Evolutionary conservation across 208 protist species (phyloP), one percentile per base, ranked within the genome.

Genomic region (Wallacemonas sp.): DNA sequence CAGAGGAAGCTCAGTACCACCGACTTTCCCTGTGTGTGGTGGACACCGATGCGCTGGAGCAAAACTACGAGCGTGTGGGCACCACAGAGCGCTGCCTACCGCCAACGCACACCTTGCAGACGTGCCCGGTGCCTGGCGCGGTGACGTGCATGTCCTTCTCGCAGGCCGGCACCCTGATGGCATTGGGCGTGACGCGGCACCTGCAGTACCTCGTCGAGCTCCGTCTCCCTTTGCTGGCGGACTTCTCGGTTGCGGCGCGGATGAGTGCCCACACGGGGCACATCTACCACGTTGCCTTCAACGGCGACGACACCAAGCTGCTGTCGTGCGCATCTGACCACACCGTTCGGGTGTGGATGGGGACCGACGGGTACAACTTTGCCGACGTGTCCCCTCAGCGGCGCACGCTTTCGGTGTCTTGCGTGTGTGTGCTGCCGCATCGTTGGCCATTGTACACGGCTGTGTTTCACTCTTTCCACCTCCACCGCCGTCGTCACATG

Each of bases 321-420:
- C 66, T 95, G 0, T 84, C 86, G 0, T 88, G 84, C 64, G 84
- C 84, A 19, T 81, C 89, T 8, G 89, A 95, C 60, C 79, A 83
- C 42, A 93, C 84, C 6, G 86, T 87, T 38, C 67, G 74, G 12
- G 74, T 95, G 6, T 92, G 86, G 84, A 73, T 68, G 59, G 53
- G 42, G 17, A 45, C 36, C 3, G 49, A 60, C 31, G 30, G 31
- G 15, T 69, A 36, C 45, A 69, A 42, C 49, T 46, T 78, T 68
- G 67, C 46, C 47, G 27, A 47, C 17, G 42, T 64, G 70, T 60
- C 28, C 15, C 36, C 34, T 2, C 47, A 36, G 22, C 38, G 34
- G 30, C 51, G 51, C 55, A 33, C 30, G 15, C 34, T 47, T 44
- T 21, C 36, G 17, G 56, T 66, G 27, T 31, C 60, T 41, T 88